Conservation (phyloP, 2,329 filamentous ascomycete genomes). For the Ophiostoma sp. region DNA sequence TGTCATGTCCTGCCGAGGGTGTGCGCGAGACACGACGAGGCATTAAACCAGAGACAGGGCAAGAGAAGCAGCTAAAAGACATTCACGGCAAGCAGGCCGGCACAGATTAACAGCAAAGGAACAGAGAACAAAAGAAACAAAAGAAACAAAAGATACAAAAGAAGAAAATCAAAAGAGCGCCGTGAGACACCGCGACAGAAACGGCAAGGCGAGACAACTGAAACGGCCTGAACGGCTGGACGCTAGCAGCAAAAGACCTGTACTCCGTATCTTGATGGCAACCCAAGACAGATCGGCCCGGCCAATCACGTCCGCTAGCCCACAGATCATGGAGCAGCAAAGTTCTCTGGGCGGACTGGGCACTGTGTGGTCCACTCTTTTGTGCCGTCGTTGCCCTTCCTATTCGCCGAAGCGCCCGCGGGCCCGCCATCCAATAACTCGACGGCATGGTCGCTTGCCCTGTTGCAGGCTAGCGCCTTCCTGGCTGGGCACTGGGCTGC, state of each 20-base stretch:
- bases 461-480: slow-evolving; percentile 9
- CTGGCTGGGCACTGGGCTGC: neutral
- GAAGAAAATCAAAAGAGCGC: neutral
- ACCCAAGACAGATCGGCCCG: slow-evolving; percentile 1
- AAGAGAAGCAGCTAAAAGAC: neutral
- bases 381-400: no score
- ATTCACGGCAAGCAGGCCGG: no score
- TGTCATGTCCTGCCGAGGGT: no score
- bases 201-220: neutral
- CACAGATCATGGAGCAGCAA: neutral
- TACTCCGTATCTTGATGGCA: neutral
- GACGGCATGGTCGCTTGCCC: slow-evolving; percentile 16
- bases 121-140: neutral
- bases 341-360: neutral
- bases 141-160: neutral
- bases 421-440: slow-evolving; percentile 17
- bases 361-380: slow-evolving; percentile 9
- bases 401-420: slow-evolving; percentile 2
- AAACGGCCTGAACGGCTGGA: neutral
- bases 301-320: slow-evolving; percentile 14
- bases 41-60: neutral
- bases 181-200: neutral
- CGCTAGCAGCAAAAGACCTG: neutral
- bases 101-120: no score
- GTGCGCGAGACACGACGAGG: no score